A percentile compares a stretch with the other conserved stretches of the same genome.
phyloP scores from a whole-genome alignment of 495 filamentous ascomycete genomes.

The Saxophila tyrrhenica region DNA sequence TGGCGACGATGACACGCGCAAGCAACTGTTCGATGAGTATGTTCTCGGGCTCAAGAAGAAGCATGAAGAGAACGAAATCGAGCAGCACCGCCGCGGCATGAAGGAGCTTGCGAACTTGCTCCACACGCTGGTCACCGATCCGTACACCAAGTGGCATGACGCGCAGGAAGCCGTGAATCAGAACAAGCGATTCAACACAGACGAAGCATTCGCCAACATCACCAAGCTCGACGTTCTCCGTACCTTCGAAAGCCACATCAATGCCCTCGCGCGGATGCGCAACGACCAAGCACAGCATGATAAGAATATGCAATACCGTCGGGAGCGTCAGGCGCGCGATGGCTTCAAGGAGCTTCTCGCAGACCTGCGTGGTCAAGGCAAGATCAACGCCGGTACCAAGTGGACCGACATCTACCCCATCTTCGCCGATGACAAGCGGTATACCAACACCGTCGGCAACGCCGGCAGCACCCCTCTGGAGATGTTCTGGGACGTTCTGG shows the following conservation, averaged over 20 bases:
- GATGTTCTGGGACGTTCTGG: slow-evolving; percentile 91
- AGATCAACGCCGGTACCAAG: slow-evolving; percentile 81
- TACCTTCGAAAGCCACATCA: slow-evolving; percentile 91
- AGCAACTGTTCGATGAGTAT: slow-evolving; percentile 91
- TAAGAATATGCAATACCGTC: slow-evolving; percentile 65
- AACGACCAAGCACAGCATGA: slow-evolving; percentile 82
- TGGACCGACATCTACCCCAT: slow-evolving; percentile 75
- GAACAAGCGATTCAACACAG: slow-evolving; percentile 67
- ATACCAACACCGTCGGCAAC: slow-evolving; percentile 74
- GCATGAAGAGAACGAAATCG: slow-evolving; percentile 61
- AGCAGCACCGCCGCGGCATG: slow-evolving; percentile 68
- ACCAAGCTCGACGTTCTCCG: slow-evolving; percentile 83
- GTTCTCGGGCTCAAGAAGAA: slow-evolving; percentile 68
- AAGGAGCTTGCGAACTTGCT: slow-evolving; percentile 71
- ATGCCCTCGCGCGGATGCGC: slow-evolving; percentile 74
- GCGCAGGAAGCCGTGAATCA: slow-evolving; percentile 71
- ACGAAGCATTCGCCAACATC: slow-evolving; percentile 80
- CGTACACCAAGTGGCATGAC: slow-evolving; percentile 91
- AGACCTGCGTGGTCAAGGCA: slow-evolving; percentile 61
- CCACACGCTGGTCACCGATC: slow-evolving; percentile 75
- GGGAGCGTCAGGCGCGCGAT: slow-evolving; percentile 78
- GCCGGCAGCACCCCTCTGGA: slow-evolving; percentile 83
- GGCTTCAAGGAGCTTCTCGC: slow-evolving; percentile 60
- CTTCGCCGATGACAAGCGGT: slow-evolving; percentile 72
- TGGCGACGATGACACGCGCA: slow-evolving; percentile 76